Evolutionary conservation across 192 early-diverging fungal species (phyloP).

Genomic region (Backusella liffmaniae): DNA sequence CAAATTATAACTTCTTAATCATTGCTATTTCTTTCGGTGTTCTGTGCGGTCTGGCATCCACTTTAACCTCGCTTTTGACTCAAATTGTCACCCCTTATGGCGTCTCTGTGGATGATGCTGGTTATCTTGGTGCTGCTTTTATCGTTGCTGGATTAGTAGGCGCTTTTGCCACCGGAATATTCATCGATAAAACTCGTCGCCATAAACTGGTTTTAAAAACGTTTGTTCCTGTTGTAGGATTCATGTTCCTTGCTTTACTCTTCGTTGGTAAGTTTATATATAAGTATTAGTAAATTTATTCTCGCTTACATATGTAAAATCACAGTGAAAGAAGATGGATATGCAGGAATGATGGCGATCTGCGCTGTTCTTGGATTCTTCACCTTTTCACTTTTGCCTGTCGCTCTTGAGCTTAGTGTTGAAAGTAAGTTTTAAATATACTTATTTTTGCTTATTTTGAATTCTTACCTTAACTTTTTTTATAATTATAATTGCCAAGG

Average conservation of each 20-base stretch:
- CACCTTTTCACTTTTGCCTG: constrained; percentile 31
- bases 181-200: constrained; percentile 55
- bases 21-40: constrained; percentile 45
- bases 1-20: constrained; percentile 47
- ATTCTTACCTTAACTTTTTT: not conserved
- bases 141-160: constrained; percentile 58
- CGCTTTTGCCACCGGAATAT: constrained; percentile 43
- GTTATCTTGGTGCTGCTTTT: constrained; percentile 57
- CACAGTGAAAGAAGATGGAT: constrained; percentile 39
- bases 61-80: constrained; percentile 45
- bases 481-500: constrained; percentile 14
- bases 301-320: not conserved
- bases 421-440: constrained; percentile 27
- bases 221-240: constrained; percentile 42
- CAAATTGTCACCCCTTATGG: constrained; percentile 47
- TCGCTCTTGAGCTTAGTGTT: constrained; percentile 36
- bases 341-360: constrained; percentile 17
- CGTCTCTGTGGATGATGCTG: constrained; percentile 43
- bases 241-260: constrained; percentile 43
- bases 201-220: constrained; percentile 46
- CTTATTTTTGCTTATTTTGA: not conserved
- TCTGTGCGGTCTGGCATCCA: constrained; percentile 48
- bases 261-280: constrained; percentile 38
- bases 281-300: not conserved
- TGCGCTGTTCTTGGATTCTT: constrained; percentile 31